A percentile compares a stretch with the other conserved stretches of the same genome.
Conservation (phyloP, 495 filamentous ascomycete species). For the Podospora pseudoanserina region DNA sequence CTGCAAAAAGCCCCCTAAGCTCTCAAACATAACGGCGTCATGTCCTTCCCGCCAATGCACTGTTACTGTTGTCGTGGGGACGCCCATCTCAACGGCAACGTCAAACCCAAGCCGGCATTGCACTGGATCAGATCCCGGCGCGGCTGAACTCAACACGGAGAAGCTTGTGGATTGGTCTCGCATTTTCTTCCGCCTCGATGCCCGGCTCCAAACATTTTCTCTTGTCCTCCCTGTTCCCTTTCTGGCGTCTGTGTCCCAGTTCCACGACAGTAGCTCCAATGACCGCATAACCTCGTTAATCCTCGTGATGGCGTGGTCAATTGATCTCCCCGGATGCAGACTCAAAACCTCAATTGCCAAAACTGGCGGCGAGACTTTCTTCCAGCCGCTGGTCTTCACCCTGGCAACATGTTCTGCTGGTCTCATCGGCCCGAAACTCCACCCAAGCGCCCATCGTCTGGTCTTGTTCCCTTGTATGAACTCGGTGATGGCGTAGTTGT, state of each 20-base stretch:
- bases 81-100: slow-evolving; percentile 22
- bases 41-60: slow-evolving; percentile 74
- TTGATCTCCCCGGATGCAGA: not conserved
- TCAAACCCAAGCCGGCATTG: slow-evolving; percentile 28
- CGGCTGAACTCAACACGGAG: not conserved
- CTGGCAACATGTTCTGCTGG: slow-evolving; percentile 59
- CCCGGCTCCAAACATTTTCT: slow-evolving; percentile 51
- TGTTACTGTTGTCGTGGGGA: slow-evolving; percentile 33
- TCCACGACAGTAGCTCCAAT: slow-evolving; percentile 59
- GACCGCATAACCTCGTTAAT: slow-evolving; percentile 26
- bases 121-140: too few species aligned
- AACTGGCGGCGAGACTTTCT: slow-evolving; percentile 57
- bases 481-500: slow-evolving; percentile 79
- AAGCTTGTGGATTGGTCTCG: slow-evolving; percentile 12
- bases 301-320: slow-evolving; percentile 17
- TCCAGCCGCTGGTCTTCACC: slow-evolving; percentile 50
- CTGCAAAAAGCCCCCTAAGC: slow-evolving; percentile 73
- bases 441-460: slow-evolving; percentile 80
- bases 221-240: slow-evolving; percentile 37
- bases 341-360: slow-evolving; percentile 38
- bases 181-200: slow-evolving; percentile 40
- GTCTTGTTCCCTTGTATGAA: slow-evolving; percentile 80
- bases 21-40: slow-evolving; percentile 78
- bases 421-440: slow-evolving; percentile 72
- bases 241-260: slow-evolving; percentile 33